phyloP scores from a whole-genome alignment of 441 rosid species.

The Adansonia rubrostipa region DNA sequence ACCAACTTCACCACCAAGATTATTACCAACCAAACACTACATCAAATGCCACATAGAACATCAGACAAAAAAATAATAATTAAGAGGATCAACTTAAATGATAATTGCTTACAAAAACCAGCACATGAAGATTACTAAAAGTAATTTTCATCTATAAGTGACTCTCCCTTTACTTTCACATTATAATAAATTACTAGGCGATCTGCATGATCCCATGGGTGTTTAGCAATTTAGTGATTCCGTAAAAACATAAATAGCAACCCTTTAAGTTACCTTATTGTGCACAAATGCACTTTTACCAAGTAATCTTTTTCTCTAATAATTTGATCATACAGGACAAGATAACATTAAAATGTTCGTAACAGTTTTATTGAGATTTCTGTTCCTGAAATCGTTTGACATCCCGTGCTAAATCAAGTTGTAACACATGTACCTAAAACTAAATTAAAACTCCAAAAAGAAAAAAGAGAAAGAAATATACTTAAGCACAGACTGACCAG shows the following conservation, averaged over 20 bases:
- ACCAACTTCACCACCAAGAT: slow-evolving; percentile 88
- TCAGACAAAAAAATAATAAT: neutral
- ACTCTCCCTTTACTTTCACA: neutral
- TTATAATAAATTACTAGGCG: neutral
- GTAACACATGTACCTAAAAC: neutral
- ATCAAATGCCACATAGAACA: slow-evolving; percentile 21
- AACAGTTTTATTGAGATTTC: neutral
- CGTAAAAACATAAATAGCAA: neutral
- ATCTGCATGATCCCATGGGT: neutral
- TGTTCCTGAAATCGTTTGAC: neutral
- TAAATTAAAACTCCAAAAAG: neutral
- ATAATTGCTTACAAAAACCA: neutral
- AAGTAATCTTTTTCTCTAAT: neutral
- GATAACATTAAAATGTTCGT: neutral
- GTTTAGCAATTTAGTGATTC: neutral
- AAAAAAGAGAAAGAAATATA: neutral
- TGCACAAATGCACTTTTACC: neutral
- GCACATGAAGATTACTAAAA: neutral
- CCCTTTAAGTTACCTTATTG: neutral
- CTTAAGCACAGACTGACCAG: slow-evolving; percentile 73
- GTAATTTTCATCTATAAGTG: neutral
- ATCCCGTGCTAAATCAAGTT: neutral
- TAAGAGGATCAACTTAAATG: neutral
- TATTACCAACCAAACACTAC: slow-evolving; percentile 65
- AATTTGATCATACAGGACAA: no score